A percentile compares a stretch with the other conserved stretches of the same genome.
phyloP scores from a whole-genome alignment of 495 filamentous ascomycete species.

The Tuber umbilicatum region DNA sequence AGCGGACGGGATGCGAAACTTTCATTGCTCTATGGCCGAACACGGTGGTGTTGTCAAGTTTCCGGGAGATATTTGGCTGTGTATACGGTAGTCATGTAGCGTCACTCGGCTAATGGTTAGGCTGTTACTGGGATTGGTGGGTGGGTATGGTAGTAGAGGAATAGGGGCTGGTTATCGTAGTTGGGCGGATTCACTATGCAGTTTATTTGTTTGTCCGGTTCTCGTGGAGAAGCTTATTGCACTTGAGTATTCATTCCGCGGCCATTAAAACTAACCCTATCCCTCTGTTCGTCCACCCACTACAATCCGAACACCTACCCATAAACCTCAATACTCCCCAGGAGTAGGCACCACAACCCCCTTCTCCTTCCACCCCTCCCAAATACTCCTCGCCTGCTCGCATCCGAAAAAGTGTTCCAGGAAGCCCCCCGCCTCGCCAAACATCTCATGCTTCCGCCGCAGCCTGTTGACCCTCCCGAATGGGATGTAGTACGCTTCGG shows the following conservation, averaged over 20 bases:
- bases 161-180: not conserved
- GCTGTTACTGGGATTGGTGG: not conserved
- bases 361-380: not conserved
- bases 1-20: constrained; percentile 4
- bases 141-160: not conserved
- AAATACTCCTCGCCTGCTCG: not conserved
- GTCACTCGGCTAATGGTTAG: not conserved
- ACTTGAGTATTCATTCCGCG: not conserved
- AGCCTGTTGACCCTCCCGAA: not conserved
- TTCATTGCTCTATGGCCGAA: constrained; percentile 6
- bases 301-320: not conserved
- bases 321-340: not conserved
- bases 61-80: not conserved
- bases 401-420: not conserved
- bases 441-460: constrained; percentile 3
- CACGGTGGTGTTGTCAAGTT: not conserved
- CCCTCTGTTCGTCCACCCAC: not conserved
- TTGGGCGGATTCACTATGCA: not conserved
- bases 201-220: not conserved
- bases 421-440: not conserved
- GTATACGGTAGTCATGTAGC: not conserved
- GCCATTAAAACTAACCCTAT: not conserved
- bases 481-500: not conserved
- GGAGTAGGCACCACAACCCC: not conserved
- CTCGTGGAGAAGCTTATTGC: not conserved